Evolutionary conservation across 768 basidiomycete genomes (phyloP).

Genomic region (Sarcodon sp.): DNA sequence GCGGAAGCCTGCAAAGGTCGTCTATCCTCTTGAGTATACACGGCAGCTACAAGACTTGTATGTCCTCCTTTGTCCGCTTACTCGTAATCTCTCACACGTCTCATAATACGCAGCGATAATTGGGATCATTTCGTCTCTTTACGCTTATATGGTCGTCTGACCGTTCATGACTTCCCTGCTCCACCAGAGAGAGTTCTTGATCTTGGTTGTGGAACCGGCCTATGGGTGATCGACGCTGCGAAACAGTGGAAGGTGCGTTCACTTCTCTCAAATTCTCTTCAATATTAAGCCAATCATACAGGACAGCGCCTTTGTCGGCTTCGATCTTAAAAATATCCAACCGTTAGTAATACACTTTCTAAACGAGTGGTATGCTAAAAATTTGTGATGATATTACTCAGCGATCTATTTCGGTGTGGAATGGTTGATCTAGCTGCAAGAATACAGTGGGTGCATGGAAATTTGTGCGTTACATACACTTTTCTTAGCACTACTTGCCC

Average conservation of each 20-base stretch:
- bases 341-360: slow-evolving; percentile 16
- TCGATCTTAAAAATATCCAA: slow-evolving; percentile 43
- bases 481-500: not conserved
- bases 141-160: slow-evolving; percentile 32
- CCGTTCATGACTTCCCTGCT: slow-evolving; percentile 37
- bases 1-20: not conserved
- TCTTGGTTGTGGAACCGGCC: slow-evolving; percentile 59
- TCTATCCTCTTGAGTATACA: not conserved
- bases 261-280: not conserved
- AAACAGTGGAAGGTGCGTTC: slow-evolving; percentile 47
- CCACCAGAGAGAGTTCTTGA: slow-evolving; percentile 48
- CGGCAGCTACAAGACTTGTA: not conserved
- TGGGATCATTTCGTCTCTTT: slow-evolving; percentile 61
- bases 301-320: slow-evolving; percentile 44
- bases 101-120: slow-evolving; percentile 34
- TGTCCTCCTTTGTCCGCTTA: not conserved
- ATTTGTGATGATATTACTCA: too few relatives aligned
- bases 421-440: slow-evolving; percentile 28
- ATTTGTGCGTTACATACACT: slow-evolving; percentile 32
- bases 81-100: slow-evolving; percentile 2
- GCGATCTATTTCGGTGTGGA: slow-evolving; percentile 19
- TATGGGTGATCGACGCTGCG: slow-evolving; percentile 61
- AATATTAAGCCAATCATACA: slow-evolving; percentile 1
- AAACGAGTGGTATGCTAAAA: too few relatives aligned
- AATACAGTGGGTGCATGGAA: slow-evolving; percentile 55